Percentiles rank a stretch among this genome's conserved stretches.
These are phyloP conservation scores for Gossypium sturtianum DNA, from an alignment of 345 rosid genomes.

Conservation along the genomic window DNA sequence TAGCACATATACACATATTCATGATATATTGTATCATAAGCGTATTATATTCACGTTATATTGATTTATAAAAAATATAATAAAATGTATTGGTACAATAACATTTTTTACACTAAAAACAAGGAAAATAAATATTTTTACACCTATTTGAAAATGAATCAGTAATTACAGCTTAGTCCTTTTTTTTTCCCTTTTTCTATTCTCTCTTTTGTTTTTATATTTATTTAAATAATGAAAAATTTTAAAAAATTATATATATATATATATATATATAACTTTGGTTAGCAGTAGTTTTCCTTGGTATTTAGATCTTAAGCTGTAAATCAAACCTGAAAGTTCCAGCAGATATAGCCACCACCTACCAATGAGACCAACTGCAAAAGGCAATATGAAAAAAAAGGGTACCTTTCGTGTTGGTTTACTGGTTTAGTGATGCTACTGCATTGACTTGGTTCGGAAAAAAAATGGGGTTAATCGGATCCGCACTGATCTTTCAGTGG, in stretches of 20 bases:
- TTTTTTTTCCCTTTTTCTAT: not conserved
- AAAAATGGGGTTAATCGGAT: constrained; percentile 9
- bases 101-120: no score
- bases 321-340: not conserved
- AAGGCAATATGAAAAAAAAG: not conserved
- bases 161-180: not conserved
- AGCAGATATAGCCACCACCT: constrained; percentile 1
- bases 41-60: no score
- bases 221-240: not conserved
- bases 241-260: not conserved
- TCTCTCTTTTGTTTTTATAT: not conserved
- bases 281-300: constrained; percentile 13
- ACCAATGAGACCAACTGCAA: not conserved
- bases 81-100: constrained; percentile 9
- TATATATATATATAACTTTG: not conserved
- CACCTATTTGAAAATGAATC: not conserved
- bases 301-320: not conserved
- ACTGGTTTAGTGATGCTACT: not conserved
- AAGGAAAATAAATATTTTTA: constrained; percentile 11
- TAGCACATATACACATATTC: no score
- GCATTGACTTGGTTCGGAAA: not conserved
- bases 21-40: no score
- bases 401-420: not conserved
- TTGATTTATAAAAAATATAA: no score
- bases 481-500: constrained; percentile 24